Conservation (phyloP, 73 alveolate species). For the Paramecium sonneborni region DNA sequence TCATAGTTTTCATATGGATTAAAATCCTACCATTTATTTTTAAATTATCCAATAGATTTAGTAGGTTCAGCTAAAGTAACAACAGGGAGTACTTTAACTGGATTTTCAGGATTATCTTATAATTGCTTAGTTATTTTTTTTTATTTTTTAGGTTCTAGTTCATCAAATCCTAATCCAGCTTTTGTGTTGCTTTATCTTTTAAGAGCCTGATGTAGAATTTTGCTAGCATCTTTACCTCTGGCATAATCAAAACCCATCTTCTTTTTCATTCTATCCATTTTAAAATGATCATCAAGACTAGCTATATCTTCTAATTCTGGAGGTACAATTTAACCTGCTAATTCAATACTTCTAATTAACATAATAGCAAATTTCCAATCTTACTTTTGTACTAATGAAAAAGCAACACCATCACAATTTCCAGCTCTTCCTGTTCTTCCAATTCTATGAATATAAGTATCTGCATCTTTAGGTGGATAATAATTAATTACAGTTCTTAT, state of each 20-base stretch:
- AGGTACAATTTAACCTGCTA: conserved; percentile 70
- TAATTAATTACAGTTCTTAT: conserved; percentile 94
- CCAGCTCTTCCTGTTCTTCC: conserved; percentile 99
- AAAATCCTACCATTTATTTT: conserved; percentile 26
- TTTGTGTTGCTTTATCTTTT: conserved; percentile 55
- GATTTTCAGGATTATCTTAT: neutral
- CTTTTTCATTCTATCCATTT: conserved; percentile 67
- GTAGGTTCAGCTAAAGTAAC: conserved; percentile 30
- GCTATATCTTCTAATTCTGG: conserved; percentile 78
- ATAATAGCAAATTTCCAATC: conserved; percentile 73
- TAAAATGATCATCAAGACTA: conserved; percentile 69
- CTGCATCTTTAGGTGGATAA: conserved; percentile 97
- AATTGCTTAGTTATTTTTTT: neutral
- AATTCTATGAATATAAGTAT: conserved; percentile 96
- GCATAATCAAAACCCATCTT: conserved; percentile 65
- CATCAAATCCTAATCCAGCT: conserved; percentile 58
- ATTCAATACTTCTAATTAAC: conserved; percentile 69
- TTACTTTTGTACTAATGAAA: conserved; percentile 64
- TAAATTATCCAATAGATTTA: neutral
- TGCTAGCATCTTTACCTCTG: conserved; percentile 64
- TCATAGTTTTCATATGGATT: conserved; percentile 30
- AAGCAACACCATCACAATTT: conserved; percentile 77
- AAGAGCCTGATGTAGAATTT: conserved; percentile 47
- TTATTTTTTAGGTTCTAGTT: conserved; percentile 30
- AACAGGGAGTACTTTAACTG: neutral